Evolutionary conservation across 176 grass and related monocot genomes (phyloP).

Genomic region (Hordeum vulgare): DNA sequence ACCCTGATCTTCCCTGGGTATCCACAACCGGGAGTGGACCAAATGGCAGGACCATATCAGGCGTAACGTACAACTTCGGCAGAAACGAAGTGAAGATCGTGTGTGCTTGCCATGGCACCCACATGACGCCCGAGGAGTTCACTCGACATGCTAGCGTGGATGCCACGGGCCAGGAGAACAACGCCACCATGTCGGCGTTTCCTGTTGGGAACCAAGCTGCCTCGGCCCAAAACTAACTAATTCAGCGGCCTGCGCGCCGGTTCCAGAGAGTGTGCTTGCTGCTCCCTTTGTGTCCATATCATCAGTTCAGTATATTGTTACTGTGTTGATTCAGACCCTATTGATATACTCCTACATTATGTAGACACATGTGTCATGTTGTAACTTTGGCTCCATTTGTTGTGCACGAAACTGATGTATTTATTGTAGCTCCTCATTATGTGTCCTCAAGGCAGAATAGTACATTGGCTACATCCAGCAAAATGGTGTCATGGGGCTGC

Average conservation of each 20-base stretch:
- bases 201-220: slow-evolving; percentile 40
- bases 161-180: slow-evolving; percentile 34
- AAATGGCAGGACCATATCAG: slow-evolving; percentile 83
- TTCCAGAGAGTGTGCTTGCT: slow-evolving; percentile 2
- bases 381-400: slow-evolving; percentile 9
- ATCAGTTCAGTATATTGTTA: slow-evolving; percentile 2
- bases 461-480: background rate
- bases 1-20: slow-evolving; percentile 94
- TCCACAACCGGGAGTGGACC: slow-evolving; percentile 60
- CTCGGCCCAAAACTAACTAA: slow-evolving; percentile 63
- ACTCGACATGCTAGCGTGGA: slow-evolving; percentile 63
- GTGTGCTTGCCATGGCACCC: slow-evolving; percentile 85
- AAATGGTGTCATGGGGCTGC: background rate
- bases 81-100: slow-evolving; percentile 73
- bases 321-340: background rate
- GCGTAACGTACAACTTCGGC: slow-evolving; percentile 81
- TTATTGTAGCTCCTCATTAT: background rate
- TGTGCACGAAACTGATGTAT: slow-evolving; percentile 17
- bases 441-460: background rate
- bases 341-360: slow-evolving; percentile 1
- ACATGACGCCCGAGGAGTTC: slow-evolving; percentile 78
- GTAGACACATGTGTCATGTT: slow-evolving; percentile 10
- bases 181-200: slow-evolving; percentile 17
- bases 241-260: background rate
- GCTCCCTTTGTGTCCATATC: slow-evolving; percentile 16